Evolutionary conservation across 306 rosid genomes (phyloP).

Genomic region (Hippophae rhamnoides): DNA sequence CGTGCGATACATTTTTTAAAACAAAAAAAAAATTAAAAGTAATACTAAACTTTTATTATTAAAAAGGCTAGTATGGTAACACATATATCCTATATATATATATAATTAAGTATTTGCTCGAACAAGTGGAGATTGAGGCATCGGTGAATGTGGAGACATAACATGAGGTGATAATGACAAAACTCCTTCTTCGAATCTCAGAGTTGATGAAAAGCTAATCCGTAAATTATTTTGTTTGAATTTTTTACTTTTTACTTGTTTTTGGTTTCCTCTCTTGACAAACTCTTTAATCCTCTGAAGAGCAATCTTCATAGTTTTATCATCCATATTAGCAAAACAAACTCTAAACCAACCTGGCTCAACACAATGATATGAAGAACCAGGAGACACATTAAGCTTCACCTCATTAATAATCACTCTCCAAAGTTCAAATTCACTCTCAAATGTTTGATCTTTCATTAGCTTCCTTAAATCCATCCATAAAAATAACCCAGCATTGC

Average conservation of each 20-base stretch:
- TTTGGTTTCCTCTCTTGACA: conserved; percentile 25
- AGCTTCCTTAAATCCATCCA: conserved; percentile 76
- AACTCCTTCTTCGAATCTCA: conserved; percentile 40
- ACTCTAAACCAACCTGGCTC: conserved; percentile 97
- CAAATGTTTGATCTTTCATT: conserved; percentile 43
- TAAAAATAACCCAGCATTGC: conserved; percentile 64
- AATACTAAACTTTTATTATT: too few relatives aligned
- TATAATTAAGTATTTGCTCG: conserved; percentile 20
- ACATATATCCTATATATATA: too few relatives aligned
- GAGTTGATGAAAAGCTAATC: conserved; percentile 38
- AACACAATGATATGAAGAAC: conserved; percentile 59
- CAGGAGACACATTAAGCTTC: conserved; percentile 89
- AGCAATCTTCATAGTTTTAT: conserved; percentile 52
- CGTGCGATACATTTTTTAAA: too few relatives aligned
- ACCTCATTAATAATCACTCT: conserved; percentile 50
- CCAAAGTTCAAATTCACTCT: conserved; percentile 67
- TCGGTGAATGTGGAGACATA: conserved; percentile 66
- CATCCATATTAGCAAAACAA: conserved; percentile 87
- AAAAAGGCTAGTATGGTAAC: too few relatives aligned
- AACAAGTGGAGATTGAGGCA: conserved; percentile 76
- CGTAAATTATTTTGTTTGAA: conserved; percentile 35
- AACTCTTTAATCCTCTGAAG: conserved; percentile 46
- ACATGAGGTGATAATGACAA: conserved; percentile 50
- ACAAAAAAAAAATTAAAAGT: too few relatives aligned
- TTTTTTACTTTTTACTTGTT: conserved; percentile 13